Conservation (phyloP, 192 early-diverging fungal genomes). For the Coemansia sp. region DNA sequence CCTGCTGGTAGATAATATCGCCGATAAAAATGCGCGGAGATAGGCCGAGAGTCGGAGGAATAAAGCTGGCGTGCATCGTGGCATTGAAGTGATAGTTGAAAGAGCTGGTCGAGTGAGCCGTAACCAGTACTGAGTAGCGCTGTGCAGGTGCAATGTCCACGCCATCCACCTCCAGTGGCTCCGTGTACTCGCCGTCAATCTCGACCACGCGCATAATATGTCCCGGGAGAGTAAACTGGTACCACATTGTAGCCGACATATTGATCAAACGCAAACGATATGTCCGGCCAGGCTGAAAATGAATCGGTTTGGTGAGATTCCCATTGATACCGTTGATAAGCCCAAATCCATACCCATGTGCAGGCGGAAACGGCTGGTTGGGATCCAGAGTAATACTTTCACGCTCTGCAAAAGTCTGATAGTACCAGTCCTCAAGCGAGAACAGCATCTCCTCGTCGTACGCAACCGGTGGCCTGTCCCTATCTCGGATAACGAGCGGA, state of each 20-base stretch:
- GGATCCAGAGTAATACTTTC: constrained; percentile 52
- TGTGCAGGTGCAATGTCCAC: constrained; percentile 68
- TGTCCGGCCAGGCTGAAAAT: constrained; percentile 67
- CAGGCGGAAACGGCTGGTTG: constrained; percentile 58
- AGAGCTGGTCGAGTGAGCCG: constrained; percentile 54
- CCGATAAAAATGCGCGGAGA: constrained; percentile 52
- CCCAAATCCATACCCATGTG: constrained; percentile 36
- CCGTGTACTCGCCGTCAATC: constrained; percentile 64
- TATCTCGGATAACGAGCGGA: constrained; percentile 65
- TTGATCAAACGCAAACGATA: constrained; percentile 79
- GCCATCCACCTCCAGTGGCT: constrained; percentile 53
- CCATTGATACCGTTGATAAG: constrained; percentile 50
- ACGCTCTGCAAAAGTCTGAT: constrained; percentile 37
- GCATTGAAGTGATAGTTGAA: constrained; percentile 67
- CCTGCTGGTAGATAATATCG: constrained; percentile 58
- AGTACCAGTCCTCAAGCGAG: constrained; percentile 73
- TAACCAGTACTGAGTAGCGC: constrained; percentile 76
- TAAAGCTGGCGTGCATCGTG: constrained; percentile 64
- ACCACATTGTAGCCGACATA: constrained; percentile 69
- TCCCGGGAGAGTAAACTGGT: constrained; percentile 69
- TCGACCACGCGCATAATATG: constrained; percentile 77
- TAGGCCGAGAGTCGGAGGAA: constrained; percentile 47
- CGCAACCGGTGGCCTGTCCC: constrained; percentile 47
- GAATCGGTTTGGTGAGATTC: constrained; percentile 42
- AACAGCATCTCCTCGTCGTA: constrained; percentile 68